Base-by-base conservation (phyloP, 2,329 filamentous ascomycete species). In the Fusarium clavum region DNA sequence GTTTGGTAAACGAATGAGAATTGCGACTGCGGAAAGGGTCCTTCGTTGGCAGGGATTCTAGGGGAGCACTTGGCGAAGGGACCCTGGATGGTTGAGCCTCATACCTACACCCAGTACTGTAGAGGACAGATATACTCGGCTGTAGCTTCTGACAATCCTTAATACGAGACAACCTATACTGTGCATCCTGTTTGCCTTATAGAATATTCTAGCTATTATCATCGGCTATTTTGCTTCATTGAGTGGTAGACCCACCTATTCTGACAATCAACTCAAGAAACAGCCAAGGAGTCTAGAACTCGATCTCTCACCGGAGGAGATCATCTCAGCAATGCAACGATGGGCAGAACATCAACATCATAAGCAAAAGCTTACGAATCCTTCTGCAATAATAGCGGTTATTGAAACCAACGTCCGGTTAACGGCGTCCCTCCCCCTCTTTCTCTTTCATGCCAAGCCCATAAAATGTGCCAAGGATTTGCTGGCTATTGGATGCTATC, bases 1-100 rank as follows among this genome's bases (percentile, higher is more conserved):
- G 20, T 77, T 57, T 16, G 80, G 80, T 10, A 82, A 82, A 72
- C 70, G 79, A 12, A 76, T 78, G 73, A 77, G 80, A 25, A 80
- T 82, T 44, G 80, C 79, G 0, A 81, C 73, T 7, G 65, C 60
- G 4, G 48, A 51, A 14, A 38, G 11, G n/a, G 53, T 68, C 22
- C 49, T 41, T 32, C 56, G 61, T 24, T 67, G 64, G 62, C 62
- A 67, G 40, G 48, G 63, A 20, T 64, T 58, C 5, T 64, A 62
- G 6, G 1, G 2, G 3, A 38, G 6, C 7, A 51, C 30, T 51
- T 51, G 12, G 32, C n/a, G 12, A 43, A 8, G 14, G 3, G 18
- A 52, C 25, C 49, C 34, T 27, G 16, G 32, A 4, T 20, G 12
- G 30, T 52, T 53, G 49, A 53, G 49, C 49, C 49, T 53, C 49